A percentile compares a stretch with the other conserved stretches of the same genome.
Evolutionary conservation across 768 basidiomycete species (phyloP).

Genomic region (Lactarius quietus): DNA sequence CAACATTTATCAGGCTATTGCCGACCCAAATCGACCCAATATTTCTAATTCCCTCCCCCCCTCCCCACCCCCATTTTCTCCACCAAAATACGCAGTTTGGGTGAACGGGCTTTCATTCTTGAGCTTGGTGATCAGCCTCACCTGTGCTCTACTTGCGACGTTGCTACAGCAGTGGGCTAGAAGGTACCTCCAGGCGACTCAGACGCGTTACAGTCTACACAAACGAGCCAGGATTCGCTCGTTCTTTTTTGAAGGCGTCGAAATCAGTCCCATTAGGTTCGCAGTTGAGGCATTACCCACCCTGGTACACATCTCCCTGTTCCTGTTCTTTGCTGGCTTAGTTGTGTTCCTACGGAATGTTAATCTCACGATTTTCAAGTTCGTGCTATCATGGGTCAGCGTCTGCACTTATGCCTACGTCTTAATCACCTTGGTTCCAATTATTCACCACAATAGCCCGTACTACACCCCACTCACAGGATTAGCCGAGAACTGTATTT

Average conservation of each 20-base stretch:
- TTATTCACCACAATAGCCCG: neutral
- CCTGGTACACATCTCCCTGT: neutral
- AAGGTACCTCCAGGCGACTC: neutral
- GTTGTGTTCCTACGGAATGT: neutral
- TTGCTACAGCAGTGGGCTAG: neutral
- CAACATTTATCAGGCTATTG: neutral
- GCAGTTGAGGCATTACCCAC: neutral
- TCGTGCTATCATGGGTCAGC: neutral
- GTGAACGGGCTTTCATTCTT: neutral
- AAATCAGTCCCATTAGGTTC: neutral
- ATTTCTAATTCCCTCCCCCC: neutral
- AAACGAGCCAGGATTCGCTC: neutral
- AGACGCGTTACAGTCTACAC: neutral
- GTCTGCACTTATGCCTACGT: neutral
- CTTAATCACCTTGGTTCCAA: neutral
- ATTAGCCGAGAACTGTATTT: neutral
- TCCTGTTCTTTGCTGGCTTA: neutral
- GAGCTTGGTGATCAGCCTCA: neutral
- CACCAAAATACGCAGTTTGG: neutral
- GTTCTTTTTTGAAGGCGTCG: neutral
- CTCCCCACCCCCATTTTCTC: neutral
- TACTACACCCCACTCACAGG: neutral
- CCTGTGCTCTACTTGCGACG: neutral
- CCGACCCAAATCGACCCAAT: neutral
- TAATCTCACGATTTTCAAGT: neutral